Evolutionary conservation across 768 basidiomycete species (phyloP).

Genomic region (Cyclocybe cylindracea): DNA sequence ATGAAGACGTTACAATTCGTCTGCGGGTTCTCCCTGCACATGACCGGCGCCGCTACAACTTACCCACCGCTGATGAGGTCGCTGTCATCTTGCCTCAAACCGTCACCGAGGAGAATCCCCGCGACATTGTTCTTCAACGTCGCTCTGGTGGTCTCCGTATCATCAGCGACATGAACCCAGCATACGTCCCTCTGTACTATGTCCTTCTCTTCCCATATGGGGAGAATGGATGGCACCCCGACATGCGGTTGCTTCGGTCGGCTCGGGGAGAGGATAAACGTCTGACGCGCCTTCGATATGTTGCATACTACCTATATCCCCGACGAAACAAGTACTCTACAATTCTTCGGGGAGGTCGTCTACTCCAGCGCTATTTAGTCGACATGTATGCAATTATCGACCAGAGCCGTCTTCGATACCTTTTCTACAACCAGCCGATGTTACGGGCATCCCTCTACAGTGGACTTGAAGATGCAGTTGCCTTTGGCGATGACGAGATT

Average conservation of each 20-base stretch:
- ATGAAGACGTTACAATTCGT: conserved; percentile 9
- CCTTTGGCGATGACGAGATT: conserved; percentile 21
- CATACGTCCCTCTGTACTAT: conserved; percentile 24
- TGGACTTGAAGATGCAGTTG: conserved; percentile 37
- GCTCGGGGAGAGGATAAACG: too few species aligned
- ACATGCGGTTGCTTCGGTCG: too few species aligned
- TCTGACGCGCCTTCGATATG: too few species aligned
- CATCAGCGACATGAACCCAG: conserved; percentile 23
- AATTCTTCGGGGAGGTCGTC: conserved; percentile 34
- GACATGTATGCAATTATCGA: conserved; percentile 49
- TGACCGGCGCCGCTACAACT: conserved; percentile 36
- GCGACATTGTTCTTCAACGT: conserved; percentile 20
- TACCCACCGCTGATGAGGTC: conserved; percentile 14
- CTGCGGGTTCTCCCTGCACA: conserved; percentile 14
- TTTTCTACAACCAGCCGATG: conserved; percentile 32
- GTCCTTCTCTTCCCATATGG: conserved; percentile 23
- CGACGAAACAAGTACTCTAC: too few species aligned
- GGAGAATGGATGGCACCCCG: conserved; percentile 18
- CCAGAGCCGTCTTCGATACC: conserved; percentile 35
- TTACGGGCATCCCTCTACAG: conserved; percentile 35
- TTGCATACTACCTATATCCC: too few species aligned
- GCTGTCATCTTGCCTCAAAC: conserved; percentile 16
- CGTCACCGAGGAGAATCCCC: background rate
- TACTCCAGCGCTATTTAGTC: conserved; percentile 46
- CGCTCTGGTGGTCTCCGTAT: conserved; percentile 10